A percentile compares a stretch with the other conserved stretches of the same genome.
These are phyloP conservation scores for Fusarium nurragi DNA, from an alignment of 2,329 filamentous ascomycete genomes.

Conservation along the genomic window DNA sequence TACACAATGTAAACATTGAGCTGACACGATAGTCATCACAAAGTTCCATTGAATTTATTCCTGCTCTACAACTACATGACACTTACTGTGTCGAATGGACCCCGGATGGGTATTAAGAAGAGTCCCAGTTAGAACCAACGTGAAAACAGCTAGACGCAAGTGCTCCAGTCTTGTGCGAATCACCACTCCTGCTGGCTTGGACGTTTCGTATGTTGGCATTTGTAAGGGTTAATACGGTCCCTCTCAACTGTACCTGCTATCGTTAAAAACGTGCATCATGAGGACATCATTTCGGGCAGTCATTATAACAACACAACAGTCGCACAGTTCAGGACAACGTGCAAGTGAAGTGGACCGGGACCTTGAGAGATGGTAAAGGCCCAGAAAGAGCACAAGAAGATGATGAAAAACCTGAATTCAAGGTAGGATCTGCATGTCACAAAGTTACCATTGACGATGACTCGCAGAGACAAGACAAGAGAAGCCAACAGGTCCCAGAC, in stretches of 20 bases:
- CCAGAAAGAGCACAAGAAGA: constrained; percentile 3
- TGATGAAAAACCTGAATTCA: constrained; percentile 34
- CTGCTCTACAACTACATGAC: constrained; percentile 33
- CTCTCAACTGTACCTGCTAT: constrained; percentile 4
- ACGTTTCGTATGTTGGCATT: constrained; percentile 9
- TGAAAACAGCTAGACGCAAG: constrained; percentile 21
- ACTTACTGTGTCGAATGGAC: constrained; percentile 11
- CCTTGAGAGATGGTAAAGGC: not conserved
- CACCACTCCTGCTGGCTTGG: constrained; percentile 10
- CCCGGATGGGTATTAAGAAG: constrained; percentile 10
- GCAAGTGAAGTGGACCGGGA: constrained; percentile 6
- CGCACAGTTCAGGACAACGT: not conserved
- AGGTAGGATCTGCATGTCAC: constrained; percentile 41
- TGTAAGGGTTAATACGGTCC: constrained; percentile 15
- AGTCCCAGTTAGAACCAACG: constrained; percentile 11
- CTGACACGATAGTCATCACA: constrained; percentile 36
- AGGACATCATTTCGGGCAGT: constrained; percentile 19
- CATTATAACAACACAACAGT: constrained; percentile 2
- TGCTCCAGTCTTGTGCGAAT: constrained; percentile 19
- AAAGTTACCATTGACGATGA: constrained; percentile 41
- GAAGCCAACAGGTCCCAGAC: not conserved
- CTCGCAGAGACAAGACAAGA: constrained; percentile 36
- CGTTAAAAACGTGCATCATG: constrained; percentile 16
- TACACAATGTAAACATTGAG: constrained; percentile 35
- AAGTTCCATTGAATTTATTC: constrained; percentile 11